A percentile compares a stretch with the other conserved stretches of the same genome.
phyloP scores from a whole-genome alignment of 192 early-diverging fungal genomes.

The Allomyces macrogynus region DNA sequence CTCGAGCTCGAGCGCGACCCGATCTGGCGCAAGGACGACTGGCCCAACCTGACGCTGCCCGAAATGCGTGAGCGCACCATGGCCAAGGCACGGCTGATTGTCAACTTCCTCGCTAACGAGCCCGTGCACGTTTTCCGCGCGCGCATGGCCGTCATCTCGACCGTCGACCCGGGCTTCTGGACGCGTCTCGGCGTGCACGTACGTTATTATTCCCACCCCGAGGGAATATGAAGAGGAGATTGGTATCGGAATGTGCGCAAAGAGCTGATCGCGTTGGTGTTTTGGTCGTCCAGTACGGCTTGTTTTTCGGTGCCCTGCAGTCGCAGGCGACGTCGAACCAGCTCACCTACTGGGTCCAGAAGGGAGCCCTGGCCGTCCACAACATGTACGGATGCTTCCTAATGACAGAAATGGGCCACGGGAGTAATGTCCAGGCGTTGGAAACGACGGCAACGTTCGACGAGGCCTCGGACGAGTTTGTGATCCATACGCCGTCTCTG shows the following conservation, averaged over 20 bases:
- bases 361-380: constrained; percentile 61
- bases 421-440: constrained; percentile 74
- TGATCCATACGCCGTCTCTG: constrained; percentile 57
- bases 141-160: constrained; percentile 58
- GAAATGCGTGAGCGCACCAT: constrained; percentile 66
- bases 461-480: constrained; percentile 59
- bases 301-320: constrained; percentile 71
- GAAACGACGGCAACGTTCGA: constrained; percentile 86
- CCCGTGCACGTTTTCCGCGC: constrained; percentile 44
- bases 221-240: no score
- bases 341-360: constrained; percentile 63
- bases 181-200: constrained; percentile 79
- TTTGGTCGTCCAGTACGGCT: constrained; percentile 20
- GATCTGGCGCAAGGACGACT: constrained; percentile 55
- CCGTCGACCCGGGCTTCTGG: constrained; percentile 76
- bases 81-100: constrained; percentile 55
- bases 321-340: constrained; percentile 66
- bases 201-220: no score
- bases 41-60: constrained; percentile 51
- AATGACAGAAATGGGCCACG: constrained; percentile 79
- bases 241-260: no score
- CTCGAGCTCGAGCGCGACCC: constrained; percentile 69
- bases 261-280: no score
- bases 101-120: constrained; percentile 48
- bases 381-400: constrained; percentile 76